Evolutionary conservation across 1,139 yeast genomes (phyloP).

Genomic region (Lodderomyces parapsilosis): DNA sequence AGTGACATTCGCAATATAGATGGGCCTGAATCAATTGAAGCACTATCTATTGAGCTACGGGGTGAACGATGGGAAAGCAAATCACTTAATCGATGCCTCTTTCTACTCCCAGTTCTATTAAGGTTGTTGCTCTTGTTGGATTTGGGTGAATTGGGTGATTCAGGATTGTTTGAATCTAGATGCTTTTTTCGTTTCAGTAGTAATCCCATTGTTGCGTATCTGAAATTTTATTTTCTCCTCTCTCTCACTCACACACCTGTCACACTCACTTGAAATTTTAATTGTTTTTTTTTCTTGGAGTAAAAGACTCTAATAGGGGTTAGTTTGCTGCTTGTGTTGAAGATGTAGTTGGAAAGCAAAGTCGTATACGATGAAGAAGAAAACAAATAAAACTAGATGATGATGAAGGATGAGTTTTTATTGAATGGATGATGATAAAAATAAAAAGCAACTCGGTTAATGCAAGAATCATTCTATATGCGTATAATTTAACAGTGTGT

Average conservation of each 20-base stretch:
- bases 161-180: not conserved
- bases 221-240: not conserved
- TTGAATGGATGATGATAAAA: too few species aligned
- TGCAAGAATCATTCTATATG: too few species aligned
- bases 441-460: not conserved
- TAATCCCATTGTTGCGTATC: slow-evolving; percentile 10
- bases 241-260: too few species aligned
- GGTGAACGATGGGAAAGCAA: slow-evolving; percentile 3
- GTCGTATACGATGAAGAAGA: too few species aligned
- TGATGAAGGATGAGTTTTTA: too few species aligned
- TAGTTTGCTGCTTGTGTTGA: too few species aligned
- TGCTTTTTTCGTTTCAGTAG: slow-evolving; percentile 8
- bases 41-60: slow-evolving; percentile 4
- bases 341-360: too few species aligned
- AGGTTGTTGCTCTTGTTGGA: not conserved
- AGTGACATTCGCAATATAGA: slow-evolving; percentile 5
- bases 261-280: too few species aligned
- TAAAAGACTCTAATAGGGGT: too few species aligned
- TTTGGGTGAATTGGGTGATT: slow-evolving; percentile 2
- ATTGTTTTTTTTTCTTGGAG: slow-evolving; percentile 1
- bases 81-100: slow-evolving; percentile 1
- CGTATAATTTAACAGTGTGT: not conserved
- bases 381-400: too few species aligned
- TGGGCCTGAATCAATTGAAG: slow-evolving; percentile 8
- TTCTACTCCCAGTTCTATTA: not conserved